These are phyloP conservation scores for Scedosporium apiospermum DNA, from an alignment of 2,329 filamentous ascomycete species.

Conservation along the genomic window DNA sequence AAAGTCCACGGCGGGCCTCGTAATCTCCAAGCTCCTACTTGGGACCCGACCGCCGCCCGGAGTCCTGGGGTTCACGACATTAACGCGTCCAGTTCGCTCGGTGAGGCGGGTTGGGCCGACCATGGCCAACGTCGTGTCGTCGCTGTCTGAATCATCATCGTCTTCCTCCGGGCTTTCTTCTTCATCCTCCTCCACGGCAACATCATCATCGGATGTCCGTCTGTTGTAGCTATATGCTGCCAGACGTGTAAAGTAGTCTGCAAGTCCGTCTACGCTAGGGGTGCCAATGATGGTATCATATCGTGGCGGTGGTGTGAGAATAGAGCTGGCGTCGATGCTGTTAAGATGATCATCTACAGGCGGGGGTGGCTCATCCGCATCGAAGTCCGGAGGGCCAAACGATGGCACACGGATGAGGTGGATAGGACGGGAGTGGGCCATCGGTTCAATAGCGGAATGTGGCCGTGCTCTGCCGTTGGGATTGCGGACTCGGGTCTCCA, in stretches of 20 bases:
- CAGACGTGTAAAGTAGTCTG: constrained; percentile 79
- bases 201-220: neutral
- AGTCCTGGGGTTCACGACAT: constrained; percentile 46
- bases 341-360: constrained; percentile 19
- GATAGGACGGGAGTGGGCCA: constrained; percentile 52
- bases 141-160: constrained; percentile 28
- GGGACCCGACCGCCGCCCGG: constrained; percentile 42
- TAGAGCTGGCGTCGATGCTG: constrained; percentile 13
- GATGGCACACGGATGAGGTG: constrained; percentile 76
- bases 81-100: constrained; percentile 44
- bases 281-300: constrained; percentile 73
- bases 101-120: constrained; percentile 35
- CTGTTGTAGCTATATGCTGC: constrained; percentile 54
- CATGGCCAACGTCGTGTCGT: constrained; percentile 17
- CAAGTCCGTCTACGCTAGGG: constrained; percentile 57
- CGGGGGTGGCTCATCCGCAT: constrained; percentile 61
- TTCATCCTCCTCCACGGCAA: neutral
- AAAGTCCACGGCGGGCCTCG: constrained; percentile 28
- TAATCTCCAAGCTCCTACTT: constrained; percentile 47
- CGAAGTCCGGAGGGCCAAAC: constrained; percentile 80
- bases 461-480: neutral
- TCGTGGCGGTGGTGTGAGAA: constrained; percentile 73
- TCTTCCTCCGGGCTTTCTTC: constrained; percentile 8
- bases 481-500: neutral
- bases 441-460: constrained; percentile 20